These are phyloP conservation scores for Brettanomyces custersianus DNA, from an alignment of 805 yeast species.

Conservation along the genomic window DNA sequence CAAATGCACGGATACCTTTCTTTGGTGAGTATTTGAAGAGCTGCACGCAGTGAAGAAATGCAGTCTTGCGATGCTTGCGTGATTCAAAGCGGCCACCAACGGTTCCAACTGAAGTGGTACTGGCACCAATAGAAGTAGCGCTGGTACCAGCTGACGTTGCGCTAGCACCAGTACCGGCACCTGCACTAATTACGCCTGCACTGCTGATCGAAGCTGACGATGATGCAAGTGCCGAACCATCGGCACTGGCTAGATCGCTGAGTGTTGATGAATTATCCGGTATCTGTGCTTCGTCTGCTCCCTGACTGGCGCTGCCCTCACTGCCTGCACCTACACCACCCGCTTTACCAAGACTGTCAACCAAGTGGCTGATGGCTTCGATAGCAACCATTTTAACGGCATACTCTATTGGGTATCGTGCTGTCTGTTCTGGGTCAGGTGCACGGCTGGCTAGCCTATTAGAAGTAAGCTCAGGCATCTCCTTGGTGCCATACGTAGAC, in stretches of 20 bases:
- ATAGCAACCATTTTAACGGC: constrained; percentile 78
- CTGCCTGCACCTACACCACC: not conserved
- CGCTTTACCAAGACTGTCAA: constrained; percentile 28
- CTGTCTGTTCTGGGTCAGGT: constrained; percentile 47
- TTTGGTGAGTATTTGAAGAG: constrained; percentile 82
- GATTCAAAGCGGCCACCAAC: constrained; percentile 81
- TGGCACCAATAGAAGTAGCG: not conserved
- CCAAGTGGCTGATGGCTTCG: constrained; percentile 69
- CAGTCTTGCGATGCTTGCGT: constrained; percentile 74
- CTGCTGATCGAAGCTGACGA: constrained; percentile 18
- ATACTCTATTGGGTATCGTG: constrained; percentile 65
- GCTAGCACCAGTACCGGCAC: constrained; percentile 24
- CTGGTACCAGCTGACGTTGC: too few relatives aligned
- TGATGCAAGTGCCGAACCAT: constrained; percentile 17
- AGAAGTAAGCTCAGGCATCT: constrained; percentile 70
- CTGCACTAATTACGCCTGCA: constrained; percentile 8
- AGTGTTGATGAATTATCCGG: too few relatives aligned
- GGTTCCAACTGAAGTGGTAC: constrained; percentile 27
- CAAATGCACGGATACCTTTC: constrained; percentile 58
- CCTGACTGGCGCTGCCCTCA: too few relatives aligned
- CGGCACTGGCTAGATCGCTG: too few relatives aligned
- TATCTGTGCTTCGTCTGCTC: too few relatives aligned
- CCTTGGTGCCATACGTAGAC: constrained; percentile 64
- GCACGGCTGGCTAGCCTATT: constrained; percentile 46
- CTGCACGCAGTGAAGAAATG: constrained; percentile 65